phyloP scores from a whole-genome alignment of 2,329 filamentous ascomycete genomes.

The Trichophyton mentagrophytes region DNA sequence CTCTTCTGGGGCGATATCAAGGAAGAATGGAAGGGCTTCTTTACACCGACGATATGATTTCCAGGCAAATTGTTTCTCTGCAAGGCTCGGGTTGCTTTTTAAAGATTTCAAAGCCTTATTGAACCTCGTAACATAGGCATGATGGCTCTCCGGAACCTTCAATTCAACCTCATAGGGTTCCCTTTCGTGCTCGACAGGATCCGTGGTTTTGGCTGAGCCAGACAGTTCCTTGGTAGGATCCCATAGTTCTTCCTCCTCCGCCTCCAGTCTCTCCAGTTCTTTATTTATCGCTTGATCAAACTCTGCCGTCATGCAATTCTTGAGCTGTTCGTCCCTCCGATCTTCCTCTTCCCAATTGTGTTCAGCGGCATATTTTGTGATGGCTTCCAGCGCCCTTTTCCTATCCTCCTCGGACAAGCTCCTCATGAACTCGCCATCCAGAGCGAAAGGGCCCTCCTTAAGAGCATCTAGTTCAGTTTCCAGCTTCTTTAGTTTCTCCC shows the following conservation, averaged over 20 bases:
- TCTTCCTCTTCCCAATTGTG: slow-evolving; percentile 17
- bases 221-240: slow-evolving; percentile 16
- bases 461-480: slow-evolving; percentile 29
- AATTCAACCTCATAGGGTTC: slow-evolving; percentile 24
- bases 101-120: slow-evolving; percentile 27
- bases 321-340: slow-evolving; percentile 1
- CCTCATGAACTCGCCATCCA: slow-evolving; percentile 33
- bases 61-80: slow-evolving; percentile 33
- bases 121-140: slow-evolving; percentile 29
- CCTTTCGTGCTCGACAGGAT: slow-evolving; percentile 9
- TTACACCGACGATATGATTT: slow-evolving; percentile 40
- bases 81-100: slow-evolving; percentile 19
- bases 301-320: slow-evolving; percentile 5
- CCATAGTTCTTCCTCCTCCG: slow-evolving; percentile 27
- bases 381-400: slow-evolving; percentile 30
- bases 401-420: slow-evolving; percentile 31
- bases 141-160: slow-evolving; percentile 24
- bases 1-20: slow-evolving; percentile 45
- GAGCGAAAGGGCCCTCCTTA: slow-evolving; percentile 32
- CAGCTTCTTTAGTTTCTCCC: slow-evolving; percentile 26
- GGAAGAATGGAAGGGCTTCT: slow-evolving; percentile 33
- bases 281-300: slow-evolving; percentile 6
- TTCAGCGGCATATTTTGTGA: slow-evolving; percentile 30
- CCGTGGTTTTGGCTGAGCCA: slow-evolving; percentile 5
- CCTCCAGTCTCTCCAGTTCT: slow-evolving; percentile 23